These are phyloP conservation scores for Trichoderma harzianum DNA, from an alignment of 2,329 filamentous ascomycete species.

Conservation along the genomic window DNA sequence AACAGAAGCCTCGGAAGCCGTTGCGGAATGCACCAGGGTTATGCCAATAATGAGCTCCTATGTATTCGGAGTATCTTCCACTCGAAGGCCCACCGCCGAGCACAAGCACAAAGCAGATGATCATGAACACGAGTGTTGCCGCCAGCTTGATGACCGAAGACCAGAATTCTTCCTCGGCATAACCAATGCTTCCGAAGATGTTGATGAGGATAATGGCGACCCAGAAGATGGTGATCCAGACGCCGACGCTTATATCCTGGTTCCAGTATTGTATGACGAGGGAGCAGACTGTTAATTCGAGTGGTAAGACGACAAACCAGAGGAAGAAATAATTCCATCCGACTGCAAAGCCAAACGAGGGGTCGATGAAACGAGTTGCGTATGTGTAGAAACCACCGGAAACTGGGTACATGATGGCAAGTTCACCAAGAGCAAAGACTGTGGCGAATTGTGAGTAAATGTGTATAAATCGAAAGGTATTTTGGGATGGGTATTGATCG, in stretches of 20 bases:
- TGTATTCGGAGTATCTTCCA: slow-evolving; percentile 40
- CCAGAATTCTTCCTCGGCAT: slow-evolving; percentile 55
- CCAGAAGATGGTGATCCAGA: slow-evolving; percentile 55
- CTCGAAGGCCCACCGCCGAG: slow-evolving; percentile 53
- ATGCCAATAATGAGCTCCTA: slow-evolving; percentile 43
- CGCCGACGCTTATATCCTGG: slow-evolving; percentile 40
- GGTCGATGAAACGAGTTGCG: slow-evolving; percentile 59
- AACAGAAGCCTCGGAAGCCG: slow-evolving; percentile 67
- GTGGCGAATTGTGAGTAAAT: neutral
- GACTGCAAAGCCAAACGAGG: slow-evolving; percentile 57
- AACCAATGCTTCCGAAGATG: slow-evolving; percentile 53
- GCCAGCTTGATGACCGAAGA: slow-evolving; percentile 54
- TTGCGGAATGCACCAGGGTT: slow-evolving; percentile 57
- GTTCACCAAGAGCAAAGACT: slow-evolving; percentile 58
- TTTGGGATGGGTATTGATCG: too few species aligned
- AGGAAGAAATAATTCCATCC: slow-evolving; percentile 46
- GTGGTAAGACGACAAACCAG: slow-evolving; percentile 49
- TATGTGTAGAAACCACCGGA: slow-evolving; percentile 63
- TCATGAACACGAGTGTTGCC: slow-evolving; percentile 60
- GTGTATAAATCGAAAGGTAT: neutral
- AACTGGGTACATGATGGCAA: slow-evolving; percentile 60
- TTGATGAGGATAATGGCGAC: slow-evolving; percentile 49
- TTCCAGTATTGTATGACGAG: slow-evolving; percentile 54
- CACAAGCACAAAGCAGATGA: slow-evolving; percentile 56
- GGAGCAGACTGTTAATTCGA: slow-evolving; percentile 49